Conservation (phyloP, 2,329 filamentous ascomycete species). For the Phoma sp. region DNA sequence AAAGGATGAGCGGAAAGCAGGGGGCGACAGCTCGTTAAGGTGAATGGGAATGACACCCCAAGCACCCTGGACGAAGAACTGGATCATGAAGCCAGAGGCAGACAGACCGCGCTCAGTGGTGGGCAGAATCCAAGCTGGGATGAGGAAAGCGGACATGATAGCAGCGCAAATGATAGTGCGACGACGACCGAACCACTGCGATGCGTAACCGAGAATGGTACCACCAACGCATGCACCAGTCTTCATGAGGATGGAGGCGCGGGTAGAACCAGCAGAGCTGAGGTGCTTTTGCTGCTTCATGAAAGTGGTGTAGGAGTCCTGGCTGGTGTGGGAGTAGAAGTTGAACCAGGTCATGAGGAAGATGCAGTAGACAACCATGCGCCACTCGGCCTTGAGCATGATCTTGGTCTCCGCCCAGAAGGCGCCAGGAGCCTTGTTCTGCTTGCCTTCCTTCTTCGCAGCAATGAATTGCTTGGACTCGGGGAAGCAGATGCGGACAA, state of each 20-base stretch:
- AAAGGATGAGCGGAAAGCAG: constrained; percentile 74
- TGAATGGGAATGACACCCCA: constrained; percentile 66
- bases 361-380: constrained; percentile 78
- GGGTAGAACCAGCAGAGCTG: constrained; percentile 67
- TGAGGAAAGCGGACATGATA: constrained; percentile 66
- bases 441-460: constrained; percentile 67
- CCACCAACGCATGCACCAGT: constrained; percentile 77
- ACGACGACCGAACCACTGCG: constrained; percentile 77
- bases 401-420: constrained; percentile 75
- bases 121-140: constrained; percentile 75
- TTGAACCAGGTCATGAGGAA: constrained; percentile 76
- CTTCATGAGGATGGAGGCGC: constrained; percentile 85
- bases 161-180: constrained; percentile 69
- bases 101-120: constrained; percentile 66
- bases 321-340: constrained; percentile 76
- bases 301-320: constrained; percentile 84
- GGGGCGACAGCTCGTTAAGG: constrained; percentile 75
- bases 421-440: constrained; percentile 51
- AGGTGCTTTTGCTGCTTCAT: constrained; percentile 77
- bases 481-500: constrained; percentile 72
- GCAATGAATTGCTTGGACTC: constrained; percentile 79
- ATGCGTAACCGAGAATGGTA: constrained; percentile 75
- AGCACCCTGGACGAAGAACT: constrained; percentile 59
- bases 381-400: constrained; percentile 76
- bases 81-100: constrained; percentile 72